Percentiles rank a stretch among this genome's conserved stretches.
Conservation (phyloP, 192 early-diverging fungal species). For the Coemansia sp. region DNA sequence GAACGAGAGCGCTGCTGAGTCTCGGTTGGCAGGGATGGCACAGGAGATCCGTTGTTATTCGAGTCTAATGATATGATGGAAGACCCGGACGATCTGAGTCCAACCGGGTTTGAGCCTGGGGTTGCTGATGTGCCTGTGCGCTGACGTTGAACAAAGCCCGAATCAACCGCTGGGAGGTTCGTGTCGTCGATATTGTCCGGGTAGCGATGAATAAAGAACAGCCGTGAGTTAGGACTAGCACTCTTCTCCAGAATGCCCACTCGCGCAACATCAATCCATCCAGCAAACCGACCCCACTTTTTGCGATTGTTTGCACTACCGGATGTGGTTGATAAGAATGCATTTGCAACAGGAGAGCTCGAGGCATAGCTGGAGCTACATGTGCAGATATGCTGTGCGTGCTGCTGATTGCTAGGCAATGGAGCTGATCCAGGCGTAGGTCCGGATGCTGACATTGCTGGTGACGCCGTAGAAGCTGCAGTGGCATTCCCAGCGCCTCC, state of each 20-base stretch:
- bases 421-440: neutral
- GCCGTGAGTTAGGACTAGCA: constrained; percentile 31
- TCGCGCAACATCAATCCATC: constrained; percentile 50
- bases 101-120: neutral
- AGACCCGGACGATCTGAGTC: constrained; percentile 36
- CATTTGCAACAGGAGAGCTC: constrained; percentile 17
- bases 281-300: constrained; percentile 48
- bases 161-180: constrained; percentile 5
- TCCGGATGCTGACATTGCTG: neutral
- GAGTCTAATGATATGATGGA: constrained; percentile 47
- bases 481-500: neutral
- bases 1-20: constrained; percentile 5
- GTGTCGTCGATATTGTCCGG: constrained; percentile 20
- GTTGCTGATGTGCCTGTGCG: constrained; percentile 13
- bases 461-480: neutral
- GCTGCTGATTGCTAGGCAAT: constrained; percentile 1
- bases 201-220: constrained; percentile 47
- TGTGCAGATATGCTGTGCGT: constrained; percentile 8
- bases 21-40: constrained; percentile 7
- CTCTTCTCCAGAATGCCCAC: constrained; percentile 51
- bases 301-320: constrained; percentile 33
- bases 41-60: constrained; percentile 15
- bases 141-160: constrained; percentile 9
- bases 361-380: constrained; percentile 9
- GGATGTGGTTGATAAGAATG: constrained; percentile 37